These are phyloP conservation scores for Citrullus mucosospermus DNA, from an alignment of 306 rosid genomes.

Conservation along the genomic window DNA sequence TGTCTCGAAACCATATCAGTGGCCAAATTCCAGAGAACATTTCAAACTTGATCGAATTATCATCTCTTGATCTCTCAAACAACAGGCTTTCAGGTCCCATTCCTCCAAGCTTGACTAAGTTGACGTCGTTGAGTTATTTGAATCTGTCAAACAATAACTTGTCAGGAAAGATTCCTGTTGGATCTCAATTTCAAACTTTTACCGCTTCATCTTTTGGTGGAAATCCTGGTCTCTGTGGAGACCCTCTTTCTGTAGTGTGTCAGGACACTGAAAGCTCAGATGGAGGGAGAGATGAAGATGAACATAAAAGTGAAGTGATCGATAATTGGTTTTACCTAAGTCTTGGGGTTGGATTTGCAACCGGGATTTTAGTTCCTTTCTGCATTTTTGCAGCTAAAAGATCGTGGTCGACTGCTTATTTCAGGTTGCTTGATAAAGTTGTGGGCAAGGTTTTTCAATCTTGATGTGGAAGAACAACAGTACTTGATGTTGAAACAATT, in stretches of 20 bases:
- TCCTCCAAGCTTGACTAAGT: constrained; percentile 23
- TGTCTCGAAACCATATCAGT: constrained; percentile 26
- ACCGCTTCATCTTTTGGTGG: constrained; percentile 18
- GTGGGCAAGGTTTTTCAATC: constrained; percentile 2
- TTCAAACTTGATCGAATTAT: constrained; percentile 17
- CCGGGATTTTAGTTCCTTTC: constrained; percentile 23
- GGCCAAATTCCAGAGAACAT: constrained; percentile 24
- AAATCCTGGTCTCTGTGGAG: constrained; percentile 30
- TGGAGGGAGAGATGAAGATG: background rate
- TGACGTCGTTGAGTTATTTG: constrained; percentile 24
- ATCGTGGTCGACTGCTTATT: constrained; percentile 28
- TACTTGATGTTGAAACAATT: background rate
- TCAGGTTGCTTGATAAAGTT: constrained; percentile 15
- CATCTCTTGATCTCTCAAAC: constrained; percentile 35
- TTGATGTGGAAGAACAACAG: background rate
- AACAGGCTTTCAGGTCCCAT: constrained; percentile 22
- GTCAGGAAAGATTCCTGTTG: constrained; percentile 23
- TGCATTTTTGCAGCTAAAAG: constrained; percentile 18
- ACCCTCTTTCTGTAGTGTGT: constrained; percentile 23
- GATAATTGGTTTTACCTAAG: constrained; percentile 35
- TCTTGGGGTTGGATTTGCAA: constrained; percentile 38
- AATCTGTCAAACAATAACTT: constrained; percentile 26
- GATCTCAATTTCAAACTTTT: constrained; percentile 21
- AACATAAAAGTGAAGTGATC: constrained; percentile 3
- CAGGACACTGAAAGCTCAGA: background rate